Percentiles rank a stretch among this genome's conserved stretches.
phyloP scores from a whole-genome alignment of 1,284 basidiomycete genomes.

The Moesziomyces sp. region DNA sequence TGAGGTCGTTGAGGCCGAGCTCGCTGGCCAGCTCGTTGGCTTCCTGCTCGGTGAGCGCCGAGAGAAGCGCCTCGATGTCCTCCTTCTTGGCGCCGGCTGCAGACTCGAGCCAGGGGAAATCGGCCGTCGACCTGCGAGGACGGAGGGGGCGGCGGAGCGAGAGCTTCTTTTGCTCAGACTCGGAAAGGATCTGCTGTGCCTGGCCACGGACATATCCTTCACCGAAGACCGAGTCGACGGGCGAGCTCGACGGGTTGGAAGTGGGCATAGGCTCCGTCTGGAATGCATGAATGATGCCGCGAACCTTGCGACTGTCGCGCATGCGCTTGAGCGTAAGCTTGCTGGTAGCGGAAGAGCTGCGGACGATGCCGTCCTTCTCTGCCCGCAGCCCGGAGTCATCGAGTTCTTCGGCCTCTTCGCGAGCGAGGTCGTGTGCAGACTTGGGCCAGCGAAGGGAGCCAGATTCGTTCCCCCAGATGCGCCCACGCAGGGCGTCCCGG shows the following conservation, averaged over 20 bases:
- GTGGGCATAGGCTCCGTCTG: conserved; percentile 25
- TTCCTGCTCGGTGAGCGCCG: conserved; percentile 38
- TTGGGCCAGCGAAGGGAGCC: conserved; percentile 46
- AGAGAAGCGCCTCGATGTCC: conserved; percentile 40
- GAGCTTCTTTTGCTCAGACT: conserved; percentile 41
- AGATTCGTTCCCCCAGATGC: conserved; percentile 56
- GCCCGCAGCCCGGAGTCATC: conserved; percentile 4
- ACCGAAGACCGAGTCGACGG: conserved; percentile 35
- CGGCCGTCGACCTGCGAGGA: conserved; percentile 41
- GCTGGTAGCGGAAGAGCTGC: conserved; percentile 34
- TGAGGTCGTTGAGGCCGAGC: conserved; percentile 37
- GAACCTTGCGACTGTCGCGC: conserved; percentile 54
- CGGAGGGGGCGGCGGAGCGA: conserved; percentile 35
- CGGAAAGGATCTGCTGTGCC: conserved; percentile 46
- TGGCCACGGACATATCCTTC: conserved; percentile 51
- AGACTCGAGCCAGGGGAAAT: conserved; percentile 34
- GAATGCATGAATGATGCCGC: conserved; percentile 57
- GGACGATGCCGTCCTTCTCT: conserved; percentile 24
- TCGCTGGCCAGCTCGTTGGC: conserved; percentile 47
- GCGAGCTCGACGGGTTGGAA: neutral
- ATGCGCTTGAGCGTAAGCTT: conserved; percentile 57
- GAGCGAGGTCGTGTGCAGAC: conserved; percentile 22
- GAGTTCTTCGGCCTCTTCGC: conserved; percentile 29
- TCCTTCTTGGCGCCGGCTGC: conserved; percentile 14
- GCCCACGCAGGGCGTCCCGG: conserved; percentile 54